Evolutionary conservation across 2,329 filamentous ascomycete genomes (phyloP).

Genomic region (Drechslerella coelobrocha): DNA sequence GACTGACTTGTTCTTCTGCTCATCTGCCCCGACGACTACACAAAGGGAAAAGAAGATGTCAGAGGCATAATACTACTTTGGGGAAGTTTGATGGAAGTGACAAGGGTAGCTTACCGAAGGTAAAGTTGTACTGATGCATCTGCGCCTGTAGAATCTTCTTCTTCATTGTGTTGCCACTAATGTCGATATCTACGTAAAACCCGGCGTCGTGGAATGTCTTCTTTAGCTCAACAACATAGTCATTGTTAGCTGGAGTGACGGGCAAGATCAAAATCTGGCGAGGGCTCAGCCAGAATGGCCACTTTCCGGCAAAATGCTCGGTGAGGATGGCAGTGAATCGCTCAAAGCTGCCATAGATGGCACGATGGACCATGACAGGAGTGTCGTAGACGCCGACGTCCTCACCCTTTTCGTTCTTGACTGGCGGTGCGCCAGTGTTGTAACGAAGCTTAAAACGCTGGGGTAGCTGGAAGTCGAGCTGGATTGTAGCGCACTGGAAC

Average conservation of each 20-base stretch:
- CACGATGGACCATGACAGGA: slow-evolving; percentile 86
- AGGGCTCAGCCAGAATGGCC: slow-evolving; percentile 89
- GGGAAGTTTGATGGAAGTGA: not conserved
- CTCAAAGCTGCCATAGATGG: slow-evolving; percentile 75
- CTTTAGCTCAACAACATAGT: slow-evolving; percentile 78
- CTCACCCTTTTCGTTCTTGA: slow-evolving; percentile 58
- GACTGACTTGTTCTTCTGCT: slow-evolving; percentile 67
- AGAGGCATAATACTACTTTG: not conserved
- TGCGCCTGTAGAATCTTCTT: slow-evolving; percentile 89
- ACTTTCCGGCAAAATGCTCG: slow-evolving; percentile 85
- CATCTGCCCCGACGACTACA: slow-evolving; percentile 70
- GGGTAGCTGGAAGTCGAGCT: slow-evolving; percentile 86
- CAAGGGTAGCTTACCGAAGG: slow-evolving; percentile 68
- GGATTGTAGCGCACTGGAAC: slow-evolving; percentile 90
- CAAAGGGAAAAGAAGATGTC: slow-evolving; percentile 3
- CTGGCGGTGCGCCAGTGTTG: slow-evolving; percentile 72
- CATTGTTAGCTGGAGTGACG: slow-evolving; percentile 73
- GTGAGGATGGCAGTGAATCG: slow-evolving; percentile 76
- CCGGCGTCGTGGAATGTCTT: slow-evolving; percentile 70
- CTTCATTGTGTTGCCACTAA: slow-evolving; percentile 79
- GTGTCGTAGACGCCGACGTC: slow-evolving; percentile 68
- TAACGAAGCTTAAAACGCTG: slow-evolving; percentile 88
- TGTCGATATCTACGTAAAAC: slow-evolving; percentile 75
- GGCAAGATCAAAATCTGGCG: slow-evolving; percentile 80
- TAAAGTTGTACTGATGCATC: slow-evolving; percentile 82